A percentile compares a stretch with the other conserved stretches of the same genome.
These are phyloP conservation scores for Colletotrichum sp. DNA, from an alignment of 2,329 filamentous ascomycete genomes.

Conservation along the genomic window DNA sequence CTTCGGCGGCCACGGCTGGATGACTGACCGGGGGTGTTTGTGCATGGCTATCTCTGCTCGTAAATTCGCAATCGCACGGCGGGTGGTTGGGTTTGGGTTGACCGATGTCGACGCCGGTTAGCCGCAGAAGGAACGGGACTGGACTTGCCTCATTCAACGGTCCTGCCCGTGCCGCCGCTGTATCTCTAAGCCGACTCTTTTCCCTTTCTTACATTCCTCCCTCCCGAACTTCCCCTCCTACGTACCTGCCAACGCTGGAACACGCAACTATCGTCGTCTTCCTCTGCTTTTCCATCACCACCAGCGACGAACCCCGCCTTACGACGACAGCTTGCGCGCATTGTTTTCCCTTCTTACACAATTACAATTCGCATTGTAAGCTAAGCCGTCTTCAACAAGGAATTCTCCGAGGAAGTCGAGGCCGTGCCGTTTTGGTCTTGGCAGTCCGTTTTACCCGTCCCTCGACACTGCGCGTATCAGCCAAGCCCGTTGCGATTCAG, in stretches of 20 bases:
- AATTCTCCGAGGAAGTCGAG: background rate
- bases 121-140: background rate
- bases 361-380: background rate
- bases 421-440: constrained; percentile 12
- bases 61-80: background rate
- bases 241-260: background rate
- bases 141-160: background rate
- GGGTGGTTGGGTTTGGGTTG: background rate
- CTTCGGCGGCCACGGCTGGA: background rate
- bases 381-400: background rate
- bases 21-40: background rate
- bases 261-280: constrained; percentile 1
- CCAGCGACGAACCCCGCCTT: background rate
- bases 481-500: constrained; percentile 16
- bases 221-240: background rate
- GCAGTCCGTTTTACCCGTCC: background rate
- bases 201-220: background rate
- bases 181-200: background rate
- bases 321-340: background rate
- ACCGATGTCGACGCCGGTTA: background rate
- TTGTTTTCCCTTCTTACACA: background rate
- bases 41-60: background rate
- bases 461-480: constrained; percentile 19
- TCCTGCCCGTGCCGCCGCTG: background rate
- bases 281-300: background rate